These are phyloP conservation scores for Incumbomyces lentus DNA, from an alignment of 2,329 filamentous ascomycete genomes.

Conservation along the genomic window DNA sequence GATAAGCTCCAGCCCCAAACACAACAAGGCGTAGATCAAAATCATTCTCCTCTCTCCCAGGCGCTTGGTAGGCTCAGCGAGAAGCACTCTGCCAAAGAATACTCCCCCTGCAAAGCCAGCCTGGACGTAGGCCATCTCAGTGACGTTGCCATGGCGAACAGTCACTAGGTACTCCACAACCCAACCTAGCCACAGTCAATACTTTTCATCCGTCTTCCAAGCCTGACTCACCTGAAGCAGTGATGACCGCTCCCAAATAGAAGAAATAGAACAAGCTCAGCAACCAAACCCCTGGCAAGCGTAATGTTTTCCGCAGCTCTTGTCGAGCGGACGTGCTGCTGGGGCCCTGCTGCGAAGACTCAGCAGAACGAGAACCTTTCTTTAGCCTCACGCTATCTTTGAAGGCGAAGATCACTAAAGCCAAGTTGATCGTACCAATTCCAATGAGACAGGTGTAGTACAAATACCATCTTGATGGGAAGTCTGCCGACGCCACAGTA, in stretches of 20 bases:
- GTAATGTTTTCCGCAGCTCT: slow-evolving; percentile 13
- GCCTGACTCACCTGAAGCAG: slow-evolving; percentile 57
- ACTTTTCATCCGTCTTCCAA: slow-evolving; percentile 49
- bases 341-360: slow-evolving; percentile 25
- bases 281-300: slow-evolving; percentile 52
- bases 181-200: slow-evolving; percentile 55
- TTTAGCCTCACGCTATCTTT: slow-evolving; percentile 25
- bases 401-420: slow-evolving; percentile 39
- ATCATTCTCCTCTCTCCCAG: slow-evolving; percentile 59
- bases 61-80: slow-evolving; percentile 60
- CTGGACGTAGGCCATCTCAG: slow-evolving; percentile 62
- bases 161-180: slow-evolving; percentile 69
- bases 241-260: slow-evolving; percentile 64
- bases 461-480: slow-evolving; percentile 50
- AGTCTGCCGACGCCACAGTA: slow-evolving; percentile 40
- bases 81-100: slow-evolving; percentile 57
- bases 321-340: slow-evolving; percentile 17
- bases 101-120: slow-evolving; percentile 68
- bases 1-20: slow-evolving; percentile 54
- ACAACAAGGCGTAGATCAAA: slow-evolving; percentile 49
- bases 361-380: slow-evolving; percentile 27
- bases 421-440: slow-evolving; percentile 12
- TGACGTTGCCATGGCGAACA: slow-evolving; percentile 56
- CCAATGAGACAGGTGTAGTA: slow-evolving; percentile 63
- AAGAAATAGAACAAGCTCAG: slow-evolving; percentile 58